Evolutionary conservation across 805 yeast genomes (phyloP).

Genomic region (Kuraishia ogatae): DNA sequence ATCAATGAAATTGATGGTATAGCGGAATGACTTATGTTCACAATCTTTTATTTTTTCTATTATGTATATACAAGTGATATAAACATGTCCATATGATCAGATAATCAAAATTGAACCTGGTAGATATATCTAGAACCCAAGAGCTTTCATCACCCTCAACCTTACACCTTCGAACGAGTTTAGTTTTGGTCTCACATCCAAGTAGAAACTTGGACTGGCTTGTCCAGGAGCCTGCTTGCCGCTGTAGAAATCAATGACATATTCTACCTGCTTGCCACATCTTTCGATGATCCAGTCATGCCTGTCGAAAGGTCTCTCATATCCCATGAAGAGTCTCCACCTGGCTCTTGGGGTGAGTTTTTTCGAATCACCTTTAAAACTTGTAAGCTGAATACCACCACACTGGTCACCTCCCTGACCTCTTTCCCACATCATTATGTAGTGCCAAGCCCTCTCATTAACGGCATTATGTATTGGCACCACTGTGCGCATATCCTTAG

Average conservation of each 20-base stretch:
- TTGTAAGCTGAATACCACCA: slow-evolving; percentile 79
- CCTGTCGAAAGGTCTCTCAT: slow-evolving; percentile 82
- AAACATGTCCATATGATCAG: neutral
- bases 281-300: slow-evolving; percentile 91
- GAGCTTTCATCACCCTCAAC: slow-evolving; percentile 55
- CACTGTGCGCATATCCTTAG: slow-evolving; percentile 77
- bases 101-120: neutral
- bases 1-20: slow-evolving; percentile 1
- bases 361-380: slow-evolving; percentile 83
- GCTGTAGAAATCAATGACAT: slow-evolving; percentile 86
- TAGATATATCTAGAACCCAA: slow-evolving; percentile 33
- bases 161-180: slow-evolving; percentile 74
- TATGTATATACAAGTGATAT: neutral
- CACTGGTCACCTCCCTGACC: slow-evolving; percentile 50
- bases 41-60: neutral
- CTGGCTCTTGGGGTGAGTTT: slow-evolving; percentile 86
- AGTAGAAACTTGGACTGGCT: slow-evolving; percentile 51
- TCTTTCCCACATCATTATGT: slow-evolving; percentile 76
- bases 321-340: slow-evolving; percentile 54
- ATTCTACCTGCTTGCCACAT: slow-evolving; percentile 77
- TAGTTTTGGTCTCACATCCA: slow-evolving; percentile 91
- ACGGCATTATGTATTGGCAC: slow-evolving; percentile 94
- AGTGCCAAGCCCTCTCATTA: slow-evolving; percentile 87
- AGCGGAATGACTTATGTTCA: slow-evolving; percentile 2
- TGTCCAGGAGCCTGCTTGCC: slow-evolving; percentile 32